A percentile compares a stretch with the other conserved stretches of the same genome.
These are phyloP conservation scores for Hevea brasiliensis DNA, from an alignment of 345 rosid species.

Conservation along the genomic window DNA sequence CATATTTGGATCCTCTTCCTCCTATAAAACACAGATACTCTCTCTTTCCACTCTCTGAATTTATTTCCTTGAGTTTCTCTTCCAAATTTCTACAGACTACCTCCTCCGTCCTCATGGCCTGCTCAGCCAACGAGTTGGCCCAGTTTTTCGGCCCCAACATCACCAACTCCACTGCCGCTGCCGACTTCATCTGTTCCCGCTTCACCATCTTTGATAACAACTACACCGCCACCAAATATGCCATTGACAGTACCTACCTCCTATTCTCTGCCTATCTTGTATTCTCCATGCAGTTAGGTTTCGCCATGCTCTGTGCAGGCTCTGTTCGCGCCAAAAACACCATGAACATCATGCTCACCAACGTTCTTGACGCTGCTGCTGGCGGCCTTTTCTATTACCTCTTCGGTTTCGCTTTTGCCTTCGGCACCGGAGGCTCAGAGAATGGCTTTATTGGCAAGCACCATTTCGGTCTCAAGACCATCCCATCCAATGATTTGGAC, in stretches of 20 bases:
- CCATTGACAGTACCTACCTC: conserved; percentile 79
- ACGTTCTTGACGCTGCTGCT: conserved; percentile 87
- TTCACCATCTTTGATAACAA: conserved; percentile 27
- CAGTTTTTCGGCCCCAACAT: conserved; percentile 56
- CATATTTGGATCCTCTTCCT: background rate
- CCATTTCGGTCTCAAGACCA: conserved; percentile 53
- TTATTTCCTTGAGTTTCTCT: background rate
- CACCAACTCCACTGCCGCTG: conserved; percentile 47
- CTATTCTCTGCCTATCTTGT: conserved; percentile 93
- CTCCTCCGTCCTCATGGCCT: conserved; percentile 13
- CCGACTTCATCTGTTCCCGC: conserved; percentile 55
- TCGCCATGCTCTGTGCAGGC: conserved; percentile 97
- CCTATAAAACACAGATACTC: no score
- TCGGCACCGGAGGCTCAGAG: conserved; percentile 78
- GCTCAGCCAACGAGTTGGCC: conserved; percentile 47
- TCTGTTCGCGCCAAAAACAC: conserved; percentile 92
- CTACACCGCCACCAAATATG: conserved; percentile 57
- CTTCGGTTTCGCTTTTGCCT: conserved; percentile 91
- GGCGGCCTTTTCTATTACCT: conserved; percentile 89
- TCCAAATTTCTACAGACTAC: no score
- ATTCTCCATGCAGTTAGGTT: conserved; percentile 92
- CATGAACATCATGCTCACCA: conserved; percentile 95
- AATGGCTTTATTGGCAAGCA: conserved; percentile 81
- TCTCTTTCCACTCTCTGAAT: background rate
- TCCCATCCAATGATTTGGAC: conserved; percentile 37